Evolutionary conservation across 2,329 filamentous ascomycete species (phyloP).

Genomic region (Talaromyces sp.): DNA sequence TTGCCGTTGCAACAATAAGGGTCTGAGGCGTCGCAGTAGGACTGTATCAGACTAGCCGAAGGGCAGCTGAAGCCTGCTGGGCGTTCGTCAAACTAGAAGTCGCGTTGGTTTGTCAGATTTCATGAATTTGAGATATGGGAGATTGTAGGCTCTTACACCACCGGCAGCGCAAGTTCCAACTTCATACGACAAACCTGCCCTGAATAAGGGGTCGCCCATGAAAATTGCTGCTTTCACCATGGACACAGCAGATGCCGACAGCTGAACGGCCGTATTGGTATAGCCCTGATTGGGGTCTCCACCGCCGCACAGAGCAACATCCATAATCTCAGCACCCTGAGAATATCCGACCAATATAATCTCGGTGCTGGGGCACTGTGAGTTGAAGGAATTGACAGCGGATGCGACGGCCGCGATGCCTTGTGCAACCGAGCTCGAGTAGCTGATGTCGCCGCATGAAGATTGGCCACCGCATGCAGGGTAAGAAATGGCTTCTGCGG

Average conservation of each 20-base stretch:
- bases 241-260: conserved; percentile 48
- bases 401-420: conserved; percentile 59
- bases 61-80: conserved; percentile 57
- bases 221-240: conserved; percentile 63
- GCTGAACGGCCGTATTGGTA: conserved; percentile 43
- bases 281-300: conserved; percentile 49
- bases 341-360: conserved; percentile 63
- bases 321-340: conserved; percentile 62
- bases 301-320: conserved; percentile 60
- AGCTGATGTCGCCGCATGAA: conserved; percentile 58
- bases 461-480: conserved; percentile 62
- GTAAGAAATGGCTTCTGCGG: conserved; percentile 55
- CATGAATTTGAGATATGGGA: background rate
- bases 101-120: background rate
- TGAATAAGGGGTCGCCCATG: conserved; percentile 61
- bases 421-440: conserved; percentile 56
- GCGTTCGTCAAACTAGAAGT: conserved; percentile 57
- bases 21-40: conserved; percentile 63
- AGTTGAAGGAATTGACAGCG: conserved; percentile 58
- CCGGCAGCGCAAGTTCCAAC: conserved; percentile 58
- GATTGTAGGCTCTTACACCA: conserved; percentile 50
- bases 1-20: conserved; percentile 66
- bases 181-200: conserved; percentile 55
- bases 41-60: conserved; percentile 56
- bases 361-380: conserved; percentile 55